Evolutionary conservation across 192 early-diverging fungal species (phyloP).

Genomic region (Spinellus fusiger): DNA sequence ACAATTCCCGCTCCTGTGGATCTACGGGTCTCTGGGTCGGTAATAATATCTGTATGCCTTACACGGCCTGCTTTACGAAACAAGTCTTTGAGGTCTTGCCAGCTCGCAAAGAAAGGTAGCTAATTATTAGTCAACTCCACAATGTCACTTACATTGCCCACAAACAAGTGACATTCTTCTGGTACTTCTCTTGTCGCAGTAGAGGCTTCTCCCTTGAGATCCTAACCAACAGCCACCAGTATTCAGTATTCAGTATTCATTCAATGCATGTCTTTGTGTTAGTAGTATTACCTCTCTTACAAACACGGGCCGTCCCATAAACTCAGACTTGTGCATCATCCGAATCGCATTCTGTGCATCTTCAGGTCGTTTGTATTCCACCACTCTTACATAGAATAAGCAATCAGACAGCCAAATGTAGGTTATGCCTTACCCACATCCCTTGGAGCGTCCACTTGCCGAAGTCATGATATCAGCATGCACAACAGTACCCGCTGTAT

Average conservation of each 20-base stretch:
- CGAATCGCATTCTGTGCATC: constrained; percentile 72
- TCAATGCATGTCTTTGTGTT: neutral
- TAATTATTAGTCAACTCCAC: constrained; percentile 16
- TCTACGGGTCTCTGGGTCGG: constrained; percentile 46
- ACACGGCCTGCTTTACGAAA: constrained; percentile 70
- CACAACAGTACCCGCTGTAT: constrained; percentile 65
- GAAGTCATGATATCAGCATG: constrained; percentile 66
- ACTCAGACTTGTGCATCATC: constrained; percentile 54
- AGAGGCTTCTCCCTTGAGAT: constrained; percentile 53
- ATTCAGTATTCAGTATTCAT: neutral
- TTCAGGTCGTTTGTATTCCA: constrained; percentile 70
- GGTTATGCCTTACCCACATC: constrained; percentile 30
- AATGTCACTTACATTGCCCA: constrained; percentile 54
- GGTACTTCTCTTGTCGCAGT: constrained; percentile 28
- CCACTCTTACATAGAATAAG: constrained; percentile 51
- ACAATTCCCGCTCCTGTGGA: constrained; percentile 73
- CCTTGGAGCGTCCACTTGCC: constrained; percentile 61
- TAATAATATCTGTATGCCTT: constrained; percentile 62
- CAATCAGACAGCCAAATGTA: neutral
- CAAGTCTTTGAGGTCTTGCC: constrained; percentile 86
- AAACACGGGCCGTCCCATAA: constrained; percentile 72
- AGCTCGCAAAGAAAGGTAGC: constrained; percentile 72
- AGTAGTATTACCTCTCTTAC: constrained; percentile 59
- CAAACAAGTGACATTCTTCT: constrained; percentile 50
- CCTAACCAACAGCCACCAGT: constrained; percentile 26